A percentile compares a stretch with the other conserved stretches of the same genome.
Evolutionary conservation across 352 stramenopile genomes (phyloP).

Genomic region (Plasmopara muralis): DNA sequence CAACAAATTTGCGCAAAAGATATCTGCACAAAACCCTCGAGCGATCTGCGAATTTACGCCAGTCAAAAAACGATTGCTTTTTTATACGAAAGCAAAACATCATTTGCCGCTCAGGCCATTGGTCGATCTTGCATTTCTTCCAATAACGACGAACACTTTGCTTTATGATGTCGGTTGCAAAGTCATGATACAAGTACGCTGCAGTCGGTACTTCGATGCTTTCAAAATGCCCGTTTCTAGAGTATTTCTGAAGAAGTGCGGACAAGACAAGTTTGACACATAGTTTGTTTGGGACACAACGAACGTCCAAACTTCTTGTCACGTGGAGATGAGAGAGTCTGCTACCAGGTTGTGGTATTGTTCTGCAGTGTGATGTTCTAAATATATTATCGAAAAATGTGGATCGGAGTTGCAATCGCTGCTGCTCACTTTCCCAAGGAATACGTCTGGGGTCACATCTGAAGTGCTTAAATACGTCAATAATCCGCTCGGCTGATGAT

Average conservation of each 20-base stretch:
- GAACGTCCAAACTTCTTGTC: background rate
- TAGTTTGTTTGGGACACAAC: conserved; percentile 32
- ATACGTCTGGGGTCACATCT: conserved; percentile 38
- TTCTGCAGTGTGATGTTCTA: conserved; percentile 36
- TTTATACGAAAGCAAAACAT: conserved; percentile 56
- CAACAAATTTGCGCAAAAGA: conserved; percentile 55
- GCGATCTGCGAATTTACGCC: conserved; percentile 40
- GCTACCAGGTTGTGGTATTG: conserved; percentile 17
- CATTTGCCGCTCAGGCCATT: conserved; percentile 52
- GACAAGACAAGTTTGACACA: conserved; percentile 44
- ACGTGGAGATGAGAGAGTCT: conserved; percentile 8
- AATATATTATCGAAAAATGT: conserved; percentile 65
- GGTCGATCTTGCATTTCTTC: conserved; percentile 31
- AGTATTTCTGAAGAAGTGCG: conserved; percentile 70
- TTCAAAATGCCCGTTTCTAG: conserved; percentile 73
- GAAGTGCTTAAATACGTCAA: conserved; percentile 56
- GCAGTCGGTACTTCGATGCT: conserved; percentile 35
- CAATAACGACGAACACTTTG: conserved; percentile 34
- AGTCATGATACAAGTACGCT: conserved; percentile 54
- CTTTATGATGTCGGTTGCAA: conserved; percentile 45
- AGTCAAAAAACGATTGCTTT: conserved; percentile 46
- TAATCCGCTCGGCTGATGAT: conserved; percentile 68
- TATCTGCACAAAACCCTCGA: conserved; percentile 27
- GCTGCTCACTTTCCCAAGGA: conserved; percentile 45
- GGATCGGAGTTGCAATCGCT: conserved; percentile 40